Base-by-base conservation (phyloP, 257 asterid species). In the Thymus mandschuricus region DNA sequence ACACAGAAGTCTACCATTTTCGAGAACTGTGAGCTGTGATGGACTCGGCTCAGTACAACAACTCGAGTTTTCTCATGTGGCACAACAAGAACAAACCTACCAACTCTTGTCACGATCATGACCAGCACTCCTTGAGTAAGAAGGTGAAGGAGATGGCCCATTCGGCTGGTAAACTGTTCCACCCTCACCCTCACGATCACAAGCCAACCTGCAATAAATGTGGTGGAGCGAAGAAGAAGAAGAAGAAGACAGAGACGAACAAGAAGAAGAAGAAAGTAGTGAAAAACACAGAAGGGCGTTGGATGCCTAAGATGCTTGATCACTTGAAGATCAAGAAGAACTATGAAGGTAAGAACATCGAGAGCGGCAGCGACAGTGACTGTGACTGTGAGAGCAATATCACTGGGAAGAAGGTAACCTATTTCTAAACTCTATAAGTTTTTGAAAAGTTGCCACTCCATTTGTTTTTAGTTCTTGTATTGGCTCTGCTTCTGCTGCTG, bases 141-240 rank as follows among this genome's bases (percentile, higher is more conserved):
- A 80, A 72, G 49, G 79, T 72, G 84, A 75, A 76, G 84, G 84
- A 69, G 34, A 34, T 72, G 70, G 64, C 64, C 3, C 48, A 60
- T n/a, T 70, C 73, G 0, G 73, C 82, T 35, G 33, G 54, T 1
- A 74, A 79, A 30, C 41, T 74, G 21, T 66, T 75, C 64, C 27
- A 78, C 40, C 57, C 61, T 9, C 66, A 67, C 8, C 57, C 61
- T 9, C 66, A 67, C 8, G 71, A 9, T 10, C 38, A 62, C 6
- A 73, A 51, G 13, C 41, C 70, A 10, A 58, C 69, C 0, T 1
- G 11, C 30, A 35, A 60, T 3, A 9, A 44, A 50, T 33, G 31
- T 5, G 10, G 41, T 3, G 70, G 69, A 0, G 27, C 7, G 33
- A 66, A 34, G 41, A 41, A 58, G 44, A 40, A 61, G 10, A 66